These are phyloP conservation scores for Cytospora paraplurivora DNA, from an alignment of 2,329 filamentous ascomycete species.

Conservation along the genomic window DNA sequence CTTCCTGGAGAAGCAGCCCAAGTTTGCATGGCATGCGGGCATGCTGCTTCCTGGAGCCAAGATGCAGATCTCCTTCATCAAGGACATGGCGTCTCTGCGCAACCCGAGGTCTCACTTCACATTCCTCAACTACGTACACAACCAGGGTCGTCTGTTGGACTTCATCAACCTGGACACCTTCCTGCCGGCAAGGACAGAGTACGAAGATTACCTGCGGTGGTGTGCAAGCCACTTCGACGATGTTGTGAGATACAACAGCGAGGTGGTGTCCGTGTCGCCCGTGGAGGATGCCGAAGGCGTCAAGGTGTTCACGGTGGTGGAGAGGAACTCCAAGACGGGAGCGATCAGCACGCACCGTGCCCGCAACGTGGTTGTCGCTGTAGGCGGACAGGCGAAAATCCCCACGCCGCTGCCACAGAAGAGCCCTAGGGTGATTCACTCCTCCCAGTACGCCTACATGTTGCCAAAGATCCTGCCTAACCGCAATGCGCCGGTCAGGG, in stretches of 20 bases:
- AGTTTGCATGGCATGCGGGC: slow-evolving; percentile 90
- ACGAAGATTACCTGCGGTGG: slow-evolving; percentile 95
- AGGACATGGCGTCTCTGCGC: slow-evolving; percentile 87
- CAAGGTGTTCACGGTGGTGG: slow-evolving; percentile 68
- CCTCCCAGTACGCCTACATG: slow-evolving; percentile 76
- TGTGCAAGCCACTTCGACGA: slow-evolving; percentile 78
- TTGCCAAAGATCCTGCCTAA: slow-evolving; percentile 62
- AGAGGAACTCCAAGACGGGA: slow-evolving; percentile 63
- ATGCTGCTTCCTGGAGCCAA: slow-evolving; percentile 92
- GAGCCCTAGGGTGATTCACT: slow-evolving; percentile 79
- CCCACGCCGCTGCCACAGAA: slow-evolving; percentile 69
- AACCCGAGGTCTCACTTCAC: slow-evolving; percentile 91
- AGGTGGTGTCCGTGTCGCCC: slow-evolving; percentile 73
- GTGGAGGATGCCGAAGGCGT: slow-evolving; percentile 53
- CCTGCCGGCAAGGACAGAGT: slow-evolving; percentile 81
- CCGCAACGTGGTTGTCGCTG: slow-evolving; percentile 65
- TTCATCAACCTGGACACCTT: slow-evolving; percentile 93
- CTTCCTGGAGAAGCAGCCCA: slow-evolving; percentile 82
- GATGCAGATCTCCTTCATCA: slow-evolving; percentile 98
- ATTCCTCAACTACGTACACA: slow-evolving; percentile 91
- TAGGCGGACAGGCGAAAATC: slow-evolving; percentile 66
- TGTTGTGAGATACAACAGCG: slow-evolving; percentile 73
- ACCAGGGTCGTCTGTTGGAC: slow-evolving; percentile 77
- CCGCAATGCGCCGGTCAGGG: slow-evolving; percentile 61
- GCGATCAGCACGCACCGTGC: slow-evolving; percentile 54